These are phyloP conservation scores for Aspergillus cejpii DNA, from an alignment of 2,329 filamentous ascomycete genomes.

Conservation along the genomic window DNA sequence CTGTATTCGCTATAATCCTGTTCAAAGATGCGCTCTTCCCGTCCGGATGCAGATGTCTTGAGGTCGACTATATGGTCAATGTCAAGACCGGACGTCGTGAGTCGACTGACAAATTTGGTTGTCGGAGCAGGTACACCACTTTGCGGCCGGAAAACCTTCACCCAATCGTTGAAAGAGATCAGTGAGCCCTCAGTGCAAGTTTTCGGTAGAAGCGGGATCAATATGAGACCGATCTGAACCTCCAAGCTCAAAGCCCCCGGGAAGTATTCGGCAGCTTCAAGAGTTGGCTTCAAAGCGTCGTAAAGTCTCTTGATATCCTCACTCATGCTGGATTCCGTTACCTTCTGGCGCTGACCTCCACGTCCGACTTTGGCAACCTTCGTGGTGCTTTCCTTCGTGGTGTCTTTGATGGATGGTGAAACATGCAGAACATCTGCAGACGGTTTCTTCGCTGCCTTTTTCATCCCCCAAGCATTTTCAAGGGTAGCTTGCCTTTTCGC, in stretches of 20 bases:
- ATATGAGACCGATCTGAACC: slow-evolving; percentile 33
- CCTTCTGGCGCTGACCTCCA: background rate
- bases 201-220: slow-evolving; percentile 25
- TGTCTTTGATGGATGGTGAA: background rate
- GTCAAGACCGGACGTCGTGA: slow-evolving; percentile 39
- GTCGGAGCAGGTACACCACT: slow-evolving; percentile 23
- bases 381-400: background rate
- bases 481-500: slow-evolving; percentile 25
- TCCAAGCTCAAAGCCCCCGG: slow-evolving; percentile 33
- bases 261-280: slow-evolving; percentile 33
- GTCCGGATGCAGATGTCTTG: slow-evolving; percentile 18
- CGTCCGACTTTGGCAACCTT: background rate
- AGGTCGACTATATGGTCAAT: slow-evolving; percentile 36
- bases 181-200: slow-evolving; percentile 10
- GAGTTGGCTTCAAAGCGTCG: slow-evolving; percentile 22
- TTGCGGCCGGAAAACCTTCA: slow-evolving; percentile 28
- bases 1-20: slow-evolving; percentile 16
- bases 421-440: background rate
- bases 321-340: slow-evolving; percentile 3
- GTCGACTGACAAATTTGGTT: slow-evolving; percentile 31
- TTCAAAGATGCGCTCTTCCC: slow-evolving; percentile 24
- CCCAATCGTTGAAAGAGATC: slow-evolving; percentile 25
- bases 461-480: slow-evolving; percentile 26
- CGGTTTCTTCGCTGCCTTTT: slow-evolving; percentile 7
- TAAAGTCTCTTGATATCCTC: slow-evolving; percentile 23